Conservation (phyloP, 2,329 filamentous ascomycete genomes). For the Alternaria panax region DNA sequence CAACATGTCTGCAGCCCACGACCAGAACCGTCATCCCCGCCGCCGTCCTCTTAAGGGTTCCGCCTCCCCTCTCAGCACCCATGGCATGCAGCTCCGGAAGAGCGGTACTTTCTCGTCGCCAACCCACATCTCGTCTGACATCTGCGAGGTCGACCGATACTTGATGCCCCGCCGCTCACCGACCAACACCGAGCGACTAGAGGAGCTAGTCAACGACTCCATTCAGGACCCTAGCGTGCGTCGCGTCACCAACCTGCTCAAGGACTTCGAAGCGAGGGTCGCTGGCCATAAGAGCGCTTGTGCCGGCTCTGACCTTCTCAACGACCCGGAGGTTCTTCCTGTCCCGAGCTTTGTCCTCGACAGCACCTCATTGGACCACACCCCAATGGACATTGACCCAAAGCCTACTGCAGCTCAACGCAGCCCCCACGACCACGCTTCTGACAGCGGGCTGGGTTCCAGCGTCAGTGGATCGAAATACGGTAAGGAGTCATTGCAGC, state of each 20-base stretch:
- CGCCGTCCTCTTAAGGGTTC: slow-evolving; percentile 54
- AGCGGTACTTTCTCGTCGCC: slow-evolving; percentile 58
- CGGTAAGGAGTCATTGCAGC: slow-evolving; percentile 43
- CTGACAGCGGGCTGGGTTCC: slow-evolving; percentile 87
- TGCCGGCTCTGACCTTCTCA: slow-evolving; percentile 51
- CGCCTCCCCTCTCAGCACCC: slow-evolving; percentile 45
- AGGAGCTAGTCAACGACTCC: slow-evolving; percentile 56
- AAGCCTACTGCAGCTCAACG: slow-evolving; percentile 53
- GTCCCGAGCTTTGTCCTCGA: slow-evolving; percentile 56
- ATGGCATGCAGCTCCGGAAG: slow-evolving; percentile 57
- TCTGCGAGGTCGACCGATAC: slow-evolving; percentile 49
- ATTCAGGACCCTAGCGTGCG: slow-evolving; percentile 56
- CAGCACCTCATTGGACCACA: slow-evolving; percentile 43
- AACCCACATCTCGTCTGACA: slow-evolving; percentile 46
- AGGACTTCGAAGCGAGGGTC: slow-evolving; percentile 55
- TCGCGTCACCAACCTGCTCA: slow-evolving; percentile 54
- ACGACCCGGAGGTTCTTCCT: slow-evolving; percentile 58
- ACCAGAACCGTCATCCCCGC: slow-evolving; percentile 55
- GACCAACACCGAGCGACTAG: slow-evolving; percentile 57
- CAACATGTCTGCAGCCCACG: slow-evolving; percentile 50
- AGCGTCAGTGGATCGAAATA: slow-evolving; percentile 70
- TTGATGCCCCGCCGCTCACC: slow-evolving; percentile 58
- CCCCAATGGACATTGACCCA: slow-evolving; percentile 50
- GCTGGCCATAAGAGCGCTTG: slow-evolving; percentile 44
- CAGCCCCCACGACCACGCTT: slow-evolving; percentile 69